Evolutionary conservation across 2,329 filamentous ascomycete genomes (phyloP).

Genomic region (Penicillium sp.): DNA sequence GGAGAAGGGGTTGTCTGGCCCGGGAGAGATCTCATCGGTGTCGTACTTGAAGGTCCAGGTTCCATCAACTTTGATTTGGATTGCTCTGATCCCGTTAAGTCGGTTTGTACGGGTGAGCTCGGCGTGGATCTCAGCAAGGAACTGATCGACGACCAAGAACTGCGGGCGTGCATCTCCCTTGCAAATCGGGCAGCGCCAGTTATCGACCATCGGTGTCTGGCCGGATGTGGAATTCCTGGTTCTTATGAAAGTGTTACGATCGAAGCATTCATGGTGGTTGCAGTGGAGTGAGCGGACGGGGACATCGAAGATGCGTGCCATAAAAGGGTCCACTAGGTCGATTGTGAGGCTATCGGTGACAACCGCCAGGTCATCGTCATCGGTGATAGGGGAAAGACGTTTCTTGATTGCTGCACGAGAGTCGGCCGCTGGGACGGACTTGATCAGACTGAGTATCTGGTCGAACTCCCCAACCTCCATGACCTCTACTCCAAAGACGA

Average conservation of each 20-base stretch:
- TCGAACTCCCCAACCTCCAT: constrained; percentile 56
- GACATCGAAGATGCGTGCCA: constrained; percentile 60
- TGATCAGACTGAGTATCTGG: constrained; percentile 40
- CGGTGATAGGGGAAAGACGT: constrained; percentile 43
- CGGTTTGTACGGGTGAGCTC: constrained; percentile 53
- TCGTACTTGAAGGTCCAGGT: constrained; percentile 59
- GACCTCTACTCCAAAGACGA: constrained; percentile 68
- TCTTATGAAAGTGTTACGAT: constrained; percentile 75
- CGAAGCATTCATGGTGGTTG: constrained; percentile 82
- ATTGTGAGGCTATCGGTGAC: constrained; percentile 60
- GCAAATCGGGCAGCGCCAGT: constrained; percentile 88
- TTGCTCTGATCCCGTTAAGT: constrained; percentile 56
- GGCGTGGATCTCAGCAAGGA: constrained; percentile 63
- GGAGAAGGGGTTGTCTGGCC: neutral
- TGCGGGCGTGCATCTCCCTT: constrained; percentile 71
- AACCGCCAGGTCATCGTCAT: constrained; percentile 63
- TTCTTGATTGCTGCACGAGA: constrained; percentile 60
- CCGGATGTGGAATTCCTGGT: constrained; percentile 56
- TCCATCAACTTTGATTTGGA: constrained; percentile 64
- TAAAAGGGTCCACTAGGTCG: constrained; percentile 68
- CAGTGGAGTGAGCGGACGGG: constrained; percentile 73
- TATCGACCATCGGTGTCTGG: constrained; percentile 46
- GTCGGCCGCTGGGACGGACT: constrained; percentile 46
- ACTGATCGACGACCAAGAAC: constrained; percentile 70
- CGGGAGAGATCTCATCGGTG: constrained; percentile 18